Conservation (phyloP, 2,329 filamentous ascomycete species). For the Botrytis elliptica region DNA sequence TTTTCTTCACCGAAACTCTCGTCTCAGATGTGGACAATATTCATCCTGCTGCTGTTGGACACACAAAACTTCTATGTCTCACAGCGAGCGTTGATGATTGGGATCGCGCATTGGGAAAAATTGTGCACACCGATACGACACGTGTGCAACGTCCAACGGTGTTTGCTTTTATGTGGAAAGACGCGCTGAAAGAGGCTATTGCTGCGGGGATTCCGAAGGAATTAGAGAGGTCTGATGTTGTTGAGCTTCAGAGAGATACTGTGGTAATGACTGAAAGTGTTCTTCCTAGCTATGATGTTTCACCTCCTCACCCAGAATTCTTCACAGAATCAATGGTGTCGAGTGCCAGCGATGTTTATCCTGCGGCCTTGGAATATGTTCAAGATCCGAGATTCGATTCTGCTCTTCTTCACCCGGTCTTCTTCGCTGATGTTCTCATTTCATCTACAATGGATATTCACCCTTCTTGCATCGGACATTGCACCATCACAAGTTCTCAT, state of each 20-base stretch:
- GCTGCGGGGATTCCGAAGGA: neutral
- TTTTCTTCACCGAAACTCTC: constrained; percentile 26
- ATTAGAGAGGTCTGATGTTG: neutral
- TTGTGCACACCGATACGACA: constrained; percentile 22
- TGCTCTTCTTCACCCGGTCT: neutral
- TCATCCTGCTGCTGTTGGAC: constrained; percentile 27
- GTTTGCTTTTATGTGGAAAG: constrained; percentile 15
- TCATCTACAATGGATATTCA: constrained; percentile 19
- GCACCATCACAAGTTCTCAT: neutral
- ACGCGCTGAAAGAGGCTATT: constrained; percentile 14
- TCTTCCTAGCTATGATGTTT: neutral
- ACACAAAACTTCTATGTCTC: constrained; percentile 11
- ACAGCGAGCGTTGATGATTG: constrained; percentile 26
- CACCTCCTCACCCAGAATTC: neutral
- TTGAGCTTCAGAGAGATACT: neutral
- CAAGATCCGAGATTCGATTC: no score
- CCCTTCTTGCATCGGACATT: constrained; percentile 26
- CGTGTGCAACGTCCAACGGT: constrained; percentile 23
- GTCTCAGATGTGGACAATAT: constrained; percentile 20
- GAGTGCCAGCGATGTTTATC: no score
- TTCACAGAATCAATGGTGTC: neutral
- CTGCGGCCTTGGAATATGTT: no score
- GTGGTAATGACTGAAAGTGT: neutral
- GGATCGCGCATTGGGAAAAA: constrained; percentile 29
- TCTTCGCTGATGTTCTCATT: constrained; percentile 20